Percentiles rank a stretch among this genome's conserved stretches.
Evolutionary conservation across 176 grass and related monocot genomes (phyloP).

Genomic region (Musa itinerans): DNA sequence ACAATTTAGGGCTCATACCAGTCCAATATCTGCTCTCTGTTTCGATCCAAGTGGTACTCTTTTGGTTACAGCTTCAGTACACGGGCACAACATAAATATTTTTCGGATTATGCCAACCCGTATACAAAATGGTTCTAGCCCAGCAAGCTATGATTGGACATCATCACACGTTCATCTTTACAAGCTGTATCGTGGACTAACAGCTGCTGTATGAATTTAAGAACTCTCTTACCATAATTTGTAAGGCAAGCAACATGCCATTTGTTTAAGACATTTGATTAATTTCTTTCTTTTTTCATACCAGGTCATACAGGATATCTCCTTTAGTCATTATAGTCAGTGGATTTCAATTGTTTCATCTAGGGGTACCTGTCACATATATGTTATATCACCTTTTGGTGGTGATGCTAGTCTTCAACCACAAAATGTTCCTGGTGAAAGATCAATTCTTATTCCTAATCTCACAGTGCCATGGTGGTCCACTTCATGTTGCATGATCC

Average conservation of each 20-base stretch:
- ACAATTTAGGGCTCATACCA: slow-evolving; percentile 95
- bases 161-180: slow-evolving; percentile 97
- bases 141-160: slow-evolving; percentile 59
- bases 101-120: slow-evolving; percentile 80
- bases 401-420: slow-evolving; percentile 76
- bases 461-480: slow-evolving; percentile 93
- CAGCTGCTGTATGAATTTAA: slow-evolving; percentile 65
- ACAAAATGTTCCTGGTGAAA: slow-evolving; percentile 61
- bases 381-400: slow-evolving; percentile 83
- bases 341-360: slow-evolving; percentile 96
- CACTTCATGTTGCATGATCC: slow-evolving; percentile 63
- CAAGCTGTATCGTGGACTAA: slow-evolving; percentile 95
- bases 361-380: slow-evolving; percentile 79
- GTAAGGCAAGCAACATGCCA: background rate
- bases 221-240: background rate
- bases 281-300: slow-evolving; percentile 24
- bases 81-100: slow-evolving; percentile 98
- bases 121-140: slow-evolving; percentile 62
- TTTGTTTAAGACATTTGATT: background rate
- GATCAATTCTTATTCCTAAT: slow-evolving; percentile 61
- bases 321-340: slow-evolving; percentile 94
- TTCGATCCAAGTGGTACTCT: slow-evolving; percentile 95
- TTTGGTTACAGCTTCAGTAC: slow-evolving; percentile 89
- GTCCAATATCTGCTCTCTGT: slow-evolving; percentile 97
- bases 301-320: slow-evolving; percentile 97